A percentile compares a stretch with the other conserved stretches of the same genome.
These are phyloP conservation scores for Coemansia sp. DNA, from an alignment of 192 early-diverging fungal genomes.

Conservation along the genomic window DNA sequence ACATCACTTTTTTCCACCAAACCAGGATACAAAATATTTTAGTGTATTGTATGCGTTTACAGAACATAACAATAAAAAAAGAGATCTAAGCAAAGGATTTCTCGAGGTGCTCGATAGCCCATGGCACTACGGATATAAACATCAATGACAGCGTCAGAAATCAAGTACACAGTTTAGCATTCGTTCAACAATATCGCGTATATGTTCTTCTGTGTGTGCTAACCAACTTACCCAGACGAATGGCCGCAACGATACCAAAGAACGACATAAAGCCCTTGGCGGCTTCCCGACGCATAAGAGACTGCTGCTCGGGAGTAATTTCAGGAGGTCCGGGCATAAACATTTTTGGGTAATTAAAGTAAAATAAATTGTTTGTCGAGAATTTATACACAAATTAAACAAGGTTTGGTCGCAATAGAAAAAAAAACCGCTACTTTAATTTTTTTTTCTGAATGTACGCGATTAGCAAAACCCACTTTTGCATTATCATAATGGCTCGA, in stretches of 20 bases:
- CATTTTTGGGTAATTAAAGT: constrained; percentile 19
- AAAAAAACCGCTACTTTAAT: neutral
- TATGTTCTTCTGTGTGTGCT: neutral
- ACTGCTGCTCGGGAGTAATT: constrained; percentile 50
- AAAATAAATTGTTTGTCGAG: too few species aligned
- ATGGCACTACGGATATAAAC: constrained; percentile 35
- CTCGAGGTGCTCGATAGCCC: constrained; percentile 52
- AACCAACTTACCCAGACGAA: constrained; percentile 42
- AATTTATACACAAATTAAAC: too few species aligned
- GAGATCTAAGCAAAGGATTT: constrained; percentile 31
- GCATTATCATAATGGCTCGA: too few species aligned
- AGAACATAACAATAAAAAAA: neutral
- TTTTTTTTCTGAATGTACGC: neutral
- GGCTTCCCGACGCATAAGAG: constrained; percentile 44
- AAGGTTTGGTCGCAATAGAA: neutral
- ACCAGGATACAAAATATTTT: neutral
- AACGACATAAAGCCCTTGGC: constrained; percentile 46
- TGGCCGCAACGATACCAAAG: constrained; percentile 41
- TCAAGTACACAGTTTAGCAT: neutral
- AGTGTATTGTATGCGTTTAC: neutral
- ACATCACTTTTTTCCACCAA: neutral
- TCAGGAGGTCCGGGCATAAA: constrained; percentile 55
- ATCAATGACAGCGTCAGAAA: neutral
- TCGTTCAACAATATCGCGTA: neutral
- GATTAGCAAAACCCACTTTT: too few species aligned